Evolutionary conservation across 2,329 filamentous ascomycete species (phyloP), one percentile per base, ranked within the genome.

Genomic region (Aspergillus melleus): DNA sequence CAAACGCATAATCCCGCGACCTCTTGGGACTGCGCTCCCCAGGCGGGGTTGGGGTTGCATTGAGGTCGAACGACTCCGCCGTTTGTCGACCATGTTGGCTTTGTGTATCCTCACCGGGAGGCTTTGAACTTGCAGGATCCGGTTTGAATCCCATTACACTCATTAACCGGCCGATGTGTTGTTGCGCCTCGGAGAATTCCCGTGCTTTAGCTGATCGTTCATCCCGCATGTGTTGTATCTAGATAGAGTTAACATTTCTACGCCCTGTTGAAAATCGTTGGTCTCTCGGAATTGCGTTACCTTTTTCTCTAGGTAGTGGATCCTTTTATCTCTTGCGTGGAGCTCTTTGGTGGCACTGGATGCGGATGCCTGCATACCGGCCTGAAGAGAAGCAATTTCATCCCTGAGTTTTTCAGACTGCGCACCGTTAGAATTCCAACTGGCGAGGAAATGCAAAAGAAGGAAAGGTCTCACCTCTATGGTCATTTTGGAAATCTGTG

Each of bases 171-270:
- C 70, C 66, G 22, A 76, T 77, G 50, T 77, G 72, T 55, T 77
- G 72, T 54, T 76, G 75, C 1, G 74, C 75, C 58, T 76, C 74
- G 1, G 72, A 74, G 39, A 77, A 76, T 57, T 77, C 74, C 10
- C 72, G 70, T 20, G 74, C 73, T 61, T 77, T 77, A 10, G 70
- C 65, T 20, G 73, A 68, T 44, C 74, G 68, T 53, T 76, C 73
- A 42, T 74, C 69, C 14, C 70, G 72, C 42, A 76, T 63, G 26
- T 69, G 68, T 64, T 75, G 73, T 12, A 76, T 61, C 74, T 77
- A 22, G 20, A 44, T 3, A 47, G 14, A 9, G 11, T 39, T 11
- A 49, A n/a, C 16, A 10, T 6, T 42, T n/a, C 16, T 42, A 12
- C 14, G 16, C 19, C 16, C 16, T n/a, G 14, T 42, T n/a, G 36